A percentile compares a stretch with the other conserved stretches of the same genome.
Evolutionary conservation across 208 protist species (phyloP).

Genomic region (Herpetomonas tarakana): DNA sequence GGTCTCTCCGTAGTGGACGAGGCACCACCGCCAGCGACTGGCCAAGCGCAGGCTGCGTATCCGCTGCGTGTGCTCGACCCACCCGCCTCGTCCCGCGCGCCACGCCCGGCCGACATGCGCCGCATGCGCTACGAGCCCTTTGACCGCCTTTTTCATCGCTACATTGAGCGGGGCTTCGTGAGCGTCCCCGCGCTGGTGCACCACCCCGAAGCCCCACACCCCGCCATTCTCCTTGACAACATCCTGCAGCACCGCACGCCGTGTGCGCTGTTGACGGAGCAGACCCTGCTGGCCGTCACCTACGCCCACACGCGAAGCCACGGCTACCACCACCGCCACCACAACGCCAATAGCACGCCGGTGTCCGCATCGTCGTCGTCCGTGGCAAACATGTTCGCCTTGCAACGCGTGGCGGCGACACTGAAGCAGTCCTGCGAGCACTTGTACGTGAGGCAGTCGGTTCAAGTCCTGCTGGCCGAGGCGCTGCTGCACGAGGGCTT

Average conservation of each 20-base stretch:
- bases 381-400: slow-evolving; percentile 17
- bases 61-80: neutral
- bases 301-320: slow-evolving; percentile 6
- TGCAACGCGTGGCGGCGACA: slow-evolving; percentile 18
- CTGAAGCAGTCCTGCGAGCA: slow-evolving; percentile 16
- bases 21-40: neutral
- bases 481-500: slow-evolving; percentile 35
- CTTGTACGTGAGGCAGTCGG: slow-evolving; percentile 34
- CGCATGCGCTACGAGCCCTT: slow-evolving; percentile 56
- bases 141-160: slow-evolving; percentile 41
- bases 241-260: slow-evolving; percentile 50
- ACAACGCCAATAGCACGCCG: neutral
- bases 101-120: slow-evolving; percentile 15
- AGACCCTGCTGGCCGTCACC: slow-evolving; percentile 31
- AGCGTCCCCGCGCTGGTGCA: slow-evolving; percentile 33
- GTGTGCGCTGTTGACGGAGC: slow-evolving; percentile 31
- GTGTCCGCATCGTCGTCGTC: slow-evolving; percentile 8
- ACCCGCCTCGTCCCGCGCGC: slow-evolving; percentile 8
- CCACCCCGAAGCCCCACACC: slow-evolving; percentile 63
- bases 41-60: neutral
- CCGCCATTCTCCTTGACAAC: slow-evolving; percentile 40
- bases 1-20: neutral
- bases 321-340: no score
- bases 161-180: slow-evolving; percentile 51
- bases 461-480: slow-evolving; percentile 53